Base-by-base conservation (phyloP, 768 basidiomycete genomes). In the Leccinum sublutescens region DNA sequence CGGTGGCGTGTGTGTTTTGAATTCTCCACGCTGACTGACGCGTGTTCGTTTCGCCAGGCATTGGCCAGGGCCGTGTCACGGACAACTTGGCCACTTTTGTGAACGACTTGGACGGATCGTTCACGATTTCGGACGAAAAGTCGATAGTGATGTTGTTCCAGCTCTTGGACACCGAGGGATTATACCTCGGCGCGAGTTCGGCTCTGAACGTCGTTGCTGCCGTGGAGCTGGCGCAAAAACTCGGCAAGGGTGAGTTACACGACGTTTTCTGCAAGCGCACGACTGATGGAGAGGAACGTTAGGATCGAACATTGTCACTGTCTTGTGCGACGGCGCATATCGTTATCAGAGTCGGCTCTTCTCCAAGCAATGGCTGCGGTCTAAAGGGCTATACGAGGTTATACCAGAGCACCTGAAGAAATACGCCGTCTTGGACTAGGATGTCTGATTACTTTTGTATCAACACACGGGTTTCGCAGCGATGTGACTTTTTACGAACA, bases 181-280 rank as follows among this genome's bases (percentile, higher is more conserved):
- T 99, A 40, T 99, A 99, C 75, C 76, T 99, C 48, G 97, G 97
- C 11, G 95, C 95, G 3, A 95, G 91, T 62, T 88, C 93, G 6
- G 94, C 97, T 1, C 75, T 98, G 62, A 99, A 99, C 70, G 94
- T 97, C 21, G 95, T 94, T 40, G 94, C 96, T 10, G 95, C 96
- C 1, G 85, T 86, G 12, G 89, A 98, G 70, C 81, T 98, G 21
- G 95, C 94, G 2, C 80, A 83, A 63, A 87, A 85, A 66, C 79
- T 98, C 2, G 95, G 93, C 17, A 88, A 86, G 79, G 95, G 95
- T 83, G 58, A 33, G 73, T 40, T 14, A 1, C 15, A 54, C 14
- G 1, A 14, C 15, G 47, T 17, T 49, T 17, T 56, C n/a, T 50
- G 47, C 23, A 23, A 48, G 21, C 5, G 29, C 45, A 7, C 19